phyloP scores from a whole-genome alignment of 306 rosid species.

The Medicago arabica region DNA sequence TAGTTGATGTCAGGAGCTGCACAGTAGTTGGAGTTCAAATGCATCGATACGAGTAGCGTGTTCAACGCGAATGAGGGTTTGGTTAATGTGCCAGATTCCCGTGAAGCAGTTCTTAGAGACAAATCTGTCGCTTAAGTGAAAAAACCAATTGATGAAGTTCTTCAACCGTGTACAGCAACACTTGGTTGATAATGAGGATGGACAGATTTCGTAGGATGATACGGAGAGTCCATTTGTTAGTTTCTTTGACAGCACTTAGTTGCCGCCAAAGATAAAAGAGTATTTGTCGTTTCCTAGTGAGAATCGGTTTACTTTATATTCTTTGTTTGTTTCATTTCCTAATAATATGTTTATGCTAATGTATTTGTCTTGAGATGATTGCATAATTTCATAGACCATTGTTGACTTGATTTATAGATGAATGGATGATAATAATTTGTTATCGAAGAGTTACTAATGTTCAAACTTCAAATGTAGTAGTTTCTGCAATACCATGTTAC shows the following conservation, averaged over 20 bases:
- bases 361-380: slow-evolving; percentile 5
- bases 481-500: background rate
- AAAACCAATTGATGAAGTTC: slow-evolving; percentile 73
- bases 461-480: background rate
- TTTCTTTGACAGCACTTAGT: slow-evolving; percentile 70
- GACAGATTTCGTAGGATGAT: slow-evolving; percentile 46
- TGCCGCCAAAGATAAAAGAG: slow-evolving; percentile 85
- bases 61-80: slow-evolving; percentile 56
- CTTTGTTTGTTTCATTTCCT: background rate
- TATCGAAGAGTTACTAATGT: background rate
- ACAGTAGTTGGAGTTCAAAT: slow-evolving; percentile 71
- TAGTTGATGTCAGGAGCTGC: slow-evolving; percentile 45
- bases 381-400: slow-evolving; percentile 7
- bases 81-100: slow-evolving; percentile 73
- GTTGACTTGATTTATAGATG: slow-evolving; percentile 23
- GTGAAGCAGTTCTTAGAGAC: background rate
- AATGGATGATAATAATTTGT: background rate
- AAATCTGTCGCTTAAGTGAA: slow-evolving; percentile 51
- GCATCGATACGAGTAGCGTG: slow-evolving; percentile 70
- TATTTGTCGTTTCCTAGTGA: slow-evolving; percentile 60
- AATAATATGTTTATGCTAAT: background rate
- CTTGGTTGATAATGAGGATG: slow-evolving; percentile 41
- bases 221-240: slow-evolving; percentile 69
- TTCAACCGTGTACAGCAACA: slow-evolving; percentile 90
- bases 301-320: slow-evolving; percentile 34